Percentiles rank a stretch among this genome's conserved stretches.
Conservation (phyloP, 805 yeast species). For the Metschnikowia borealis region DNA sequence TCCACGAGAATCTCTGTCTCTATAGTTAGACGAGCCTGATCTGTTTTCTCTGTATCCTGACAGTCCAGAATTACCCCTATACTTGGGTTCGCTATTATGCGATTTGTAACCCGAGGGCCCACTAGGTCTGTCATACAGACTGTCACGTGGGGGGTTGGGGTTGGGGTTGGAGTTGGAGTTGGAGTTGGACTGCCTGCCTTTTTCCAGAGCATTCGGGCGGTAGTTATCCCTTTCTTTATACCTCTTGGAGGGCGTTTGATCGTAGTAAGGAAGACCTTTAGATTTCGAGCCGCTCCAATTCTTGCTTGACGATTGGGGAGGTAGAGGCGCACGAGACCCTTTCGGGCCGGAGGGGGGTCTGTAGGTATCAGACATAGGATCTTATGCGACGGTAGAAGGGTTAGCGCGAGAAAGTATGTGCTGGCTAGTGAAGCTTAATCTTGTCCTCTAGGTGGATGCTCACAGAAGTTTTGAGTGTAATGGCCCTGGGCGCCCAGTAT, state of each 20-base stretch:
- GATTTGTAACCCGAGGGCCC: constrained; percentile 14
- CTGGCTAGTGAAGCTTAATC: not conserved
- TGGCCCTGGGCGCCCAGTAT: not conserved
- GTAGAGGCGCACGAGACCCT: constrained; percentile 15
- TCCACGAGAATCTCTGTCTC: constrained; percentile 2
- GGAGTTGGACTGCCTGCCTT: not conserved
- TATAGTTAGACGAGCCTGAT: not conserved
- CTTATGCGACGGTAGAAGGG: not conserved
- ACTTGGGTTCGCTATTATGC: not conserved
- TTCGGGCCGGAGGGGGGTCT: constrained; percentile 21
- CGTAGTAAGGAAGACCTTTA: constrained; percentile 7
- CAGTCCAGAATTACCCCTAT: not conserved
- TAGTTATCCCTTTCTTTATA: constrained; percentile 18
- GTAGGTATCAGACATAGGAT: constrained; percentile 18
- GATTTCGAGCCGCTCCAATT: constrained; percentile 10
- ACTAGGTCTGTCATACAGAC: constrained; percentile 11
- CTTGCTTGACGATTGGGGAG: constrained; percentile 7
- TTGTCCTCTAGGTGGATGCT: not conserved
- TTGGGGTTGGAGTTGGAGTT: not conserved
- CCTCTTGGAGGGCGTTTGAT: constrained; percentile 8
- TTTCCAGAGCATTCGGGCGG: constrained; percentile 11
- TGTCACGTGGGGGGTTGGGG: not conserved
- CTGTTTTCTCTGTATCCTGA: constrained; percentile 1
- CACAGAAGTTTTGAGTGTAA: constrained; percentile 6
- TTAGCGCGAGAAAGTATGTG: not conserved